These are phyloP conservation scores for Pythium vanterpoolii DNA, from an alignment of 352 stramenopile species.

Conservation along the genomic window DNA sequence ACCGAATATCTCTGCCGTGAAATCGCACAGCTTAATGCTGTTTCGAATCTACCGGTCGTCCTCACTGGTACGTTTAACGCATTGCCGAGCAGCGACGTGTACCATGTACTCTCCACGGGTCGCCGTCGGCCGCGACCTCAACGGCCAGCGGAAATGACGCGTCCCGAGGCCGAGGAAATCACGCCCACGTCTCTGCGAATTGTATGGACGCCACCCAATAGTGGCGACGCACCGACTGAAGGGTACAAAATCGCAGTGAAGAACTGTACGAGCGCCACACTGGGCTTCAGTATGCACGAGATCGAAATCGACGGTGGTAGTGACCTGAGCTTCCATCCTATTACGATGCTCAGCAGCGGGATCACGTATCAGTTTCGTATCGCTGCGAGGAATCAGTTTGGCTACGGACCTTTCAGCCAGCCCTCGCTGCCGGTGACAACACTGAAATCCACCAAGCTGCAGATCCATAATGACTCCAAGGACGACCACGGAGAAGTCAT, in stretches of 20 bases:
- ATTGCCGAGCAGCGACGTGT: constrained; percentile 70
- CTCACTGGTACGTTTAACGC: constrained; percentile 83
- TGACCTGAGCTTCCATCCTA: constrained; percentile 22
- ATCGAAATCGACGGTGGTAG: constrained; percentile 24
- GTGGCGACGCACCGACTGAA: constrained; percentile 29
- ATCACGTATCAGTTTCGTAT: constrained; percentile 86
- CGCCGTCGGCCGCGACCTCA: constrained; percentile 42
- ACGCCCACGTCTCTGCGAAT: constrained; percentile 49
- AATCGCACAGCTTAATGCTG: constrained; percentile 72
- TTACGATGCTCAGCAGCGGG: constrained; percentile 68
- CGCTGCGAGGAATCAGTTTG: constrained; percentile 58
- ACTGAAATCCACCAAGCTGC: constrained; percentile 19
- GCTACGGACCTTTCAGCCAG: constrained; percentile 68
- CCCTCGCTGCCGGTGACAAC: constrained; percentile 60
- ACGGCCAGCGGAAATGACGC: constrained; percentile 33
- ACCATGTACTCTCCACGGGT: constrained; percentile 71
- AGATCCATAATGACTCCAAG: not conserved
- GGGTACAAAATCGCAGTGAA: constrained; percentile 61
- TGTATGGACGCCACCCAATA: constrained; percentile 35
- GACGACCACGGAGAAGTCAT: constrained; percentile 7
- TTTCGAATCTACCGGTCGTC: constrained; percentile 83
- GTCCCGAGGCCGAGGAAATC: constrained; percentile 32
- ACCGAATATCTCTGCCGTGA: constrained; percentile 60
- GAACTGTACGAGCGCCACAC: constrained; percentile 50
- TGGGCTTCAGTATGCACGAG: constrained; percentile 55